Base-by-base conservation (phyloP, 345 rosid genomes). In the Microcos paniculata region DNA sequence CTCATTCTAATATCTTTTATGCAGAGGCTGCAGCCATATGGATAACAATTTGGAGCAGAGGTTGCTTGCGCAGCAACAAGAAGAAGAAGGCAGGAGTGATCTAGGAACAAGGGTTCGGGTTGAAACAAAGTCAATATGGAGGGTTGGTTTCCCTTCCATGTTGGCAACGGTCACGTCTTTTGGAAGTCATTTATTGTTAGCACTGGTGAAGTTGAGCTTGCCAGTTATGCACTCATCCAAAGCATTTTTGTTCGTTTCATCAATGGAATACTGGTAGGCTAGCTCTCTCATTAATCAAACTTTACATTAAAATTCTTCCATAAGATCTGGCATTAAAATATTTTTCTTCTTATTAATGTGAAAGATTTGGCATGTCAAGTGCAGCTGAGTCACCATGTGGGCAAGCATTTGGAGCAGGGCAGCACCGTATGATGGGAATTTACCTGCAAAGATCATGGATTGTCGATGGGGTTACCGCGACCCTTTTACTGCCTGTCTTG, bases 181-280 rank as follows among this genome's bases (percentile, higher is more conserved):
- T 51, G 89, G 87, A 31, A 84, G 55, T 73, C 72, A 1, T 86
- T 86, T 56, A 45, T 84, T 23, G 86, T 87, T 3, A 85, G 68
- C 57, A 8, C 82, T 31, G n/a, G 80, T 12, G 77, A 64, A 0
- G 4, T 65, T 8, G 74, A 81, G 9, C 83, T 85, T 1, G 86
- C 86, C 3, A 72, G 71, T 35, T 83, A 62, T 51, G 77, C 83
- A 0, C 81, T 85, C 48, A 18, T 81, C 0, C 86, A 80, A 55
- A 78, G 49, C 79, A 59, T 85, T 7, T 11, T 59, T 8, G 1
- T 85, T 0, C 53, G 81, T 0, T 85, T 85, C 51, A 68, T 66
- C 11, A 77, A 77, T 30, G 85, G 85, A 10, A 68, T 85, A 9
- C 26, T 78, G 74, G 82, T 82, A 78, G 52, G 61, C 48, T 53